Percentiles rank a stretch among this genome's conserved stretches.
phyloP scores from a whole-genome alignment of 176 grass and related monocot species.

The Zizania latifolia region DNA sequence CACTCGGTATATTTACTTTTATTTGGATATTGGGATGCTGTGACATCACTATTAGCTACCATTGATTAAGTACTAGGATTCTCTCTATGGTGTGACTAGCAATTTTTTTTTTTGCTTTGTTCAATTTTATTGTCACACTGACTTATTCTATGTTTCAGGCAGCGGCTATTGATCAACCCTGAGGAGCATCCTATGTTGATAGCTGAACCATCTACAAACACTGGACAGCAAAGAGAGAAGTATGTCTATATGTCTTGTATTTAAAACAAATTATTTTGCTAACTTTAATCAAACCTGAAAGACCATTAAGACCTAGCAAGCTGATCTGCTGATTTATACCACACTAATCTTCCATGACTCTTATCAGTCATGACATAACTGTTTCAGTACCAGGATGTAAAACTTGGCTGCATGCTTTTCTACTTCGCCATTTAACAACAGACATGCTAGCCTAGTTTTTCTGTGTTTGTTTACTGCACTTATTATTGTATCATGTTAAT shows the following conservation, averaged over 20 bases:
- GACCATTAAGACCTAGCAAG: background rate
- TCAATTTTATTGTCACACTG: background rate
- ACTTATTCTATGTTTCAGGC: slow-evolving; percentile 42
- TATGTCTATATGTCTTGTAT: slow-evolving; percentile 22
- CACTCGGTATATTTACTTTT: background rate
- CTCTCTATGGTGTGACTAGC: background rate
- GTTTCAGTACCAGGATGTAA: background rate
- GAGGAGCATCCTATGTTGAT: slow-evolving; percentile 98
- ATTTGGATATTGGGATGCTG: background rate
- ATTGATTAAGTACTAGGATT: background rate
- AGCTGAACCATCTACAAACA: slow-evolving; percentile 85
- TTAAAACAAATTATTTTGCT: background rate
- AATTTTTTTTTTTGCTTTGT: background rate
- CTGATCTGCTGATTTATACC: background rate
- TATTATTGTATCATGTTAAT: background rate
- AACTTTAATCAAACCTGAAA: background rate
- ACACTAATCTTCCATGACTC: background rate
- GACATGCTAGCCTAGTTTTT: background rate
- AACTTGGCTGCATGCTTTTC: background rate
- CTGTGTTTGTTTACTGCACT: background rate
- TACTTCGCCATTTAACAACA: background rate
- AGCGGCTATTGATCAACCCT: slow-evolving; percentile 86
- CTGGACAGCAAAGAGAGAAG: slow-evolving; percentile 86
- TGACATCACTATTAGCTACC: background rate
- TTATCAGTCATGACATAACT: background rate